Evolutionary conservation across 2,329 filamentous ascomycete genomes (phyloP).

Genomic region (Ophiostoma sp.): DNA sequence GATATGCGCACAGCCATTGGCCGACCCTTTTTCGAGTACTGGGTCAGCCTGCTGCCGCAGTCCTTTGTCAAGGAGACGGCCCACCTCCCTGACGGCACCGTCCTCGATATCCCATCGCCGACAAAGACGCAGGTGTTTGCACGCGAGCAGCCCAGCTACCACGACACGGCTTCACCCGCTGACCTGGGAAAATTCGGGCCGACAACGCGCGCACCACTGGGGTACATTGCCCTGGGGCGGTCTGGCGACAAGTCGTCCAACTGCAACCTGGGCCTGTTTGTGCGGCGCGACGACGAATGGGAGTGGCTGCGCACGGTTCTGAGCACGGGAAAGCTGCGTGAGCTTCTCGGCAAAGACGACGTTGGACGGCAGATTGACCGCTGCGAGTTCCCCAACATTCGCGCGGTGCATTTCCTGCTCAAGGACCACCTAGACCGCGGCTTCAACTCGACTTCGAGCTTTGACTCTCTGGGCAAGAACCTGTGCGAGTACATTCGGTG

Average conservation of each 20-base stretch:
- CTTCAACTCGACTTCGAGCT: conserved; percentile 24
- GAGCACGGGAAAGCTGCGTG: conserved; percentile 37
- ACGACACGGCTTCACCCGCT: conserved; percentile 24
- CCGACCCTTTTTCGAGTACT: conserved; percentile 29
- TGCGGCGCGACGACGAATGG: conserved; percentile 41
- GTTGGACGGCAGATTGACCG: conserved; percentile 39
- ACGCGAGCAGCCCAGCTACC: conserved; percentile 23
- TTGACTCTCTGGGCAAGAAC: conserved; percentile 24
- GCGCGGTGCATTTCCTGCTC: conserved; percentile 28
- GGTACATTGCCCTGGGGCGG: conserved; percentile 35
- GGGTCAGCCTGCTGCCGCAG: conserved; percentile 29
- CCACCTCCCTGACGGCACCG: conserved; percentile 24
- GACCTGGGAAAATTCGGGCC: conserved; percentile 26
- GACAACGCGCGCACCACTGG: conserved; percentile 29
- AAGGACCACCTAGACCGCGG: conserved; percentile 35
- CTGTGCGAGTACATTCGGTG: conserved; percentile 32
- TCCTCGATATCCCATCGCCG: conserved; percentile 29
- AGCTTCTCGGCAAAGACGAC: conserved; percentile 38
- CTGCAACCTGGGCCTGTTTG: conserved; percentile 45
- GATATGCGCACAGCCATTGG: conserved; percentile 27
- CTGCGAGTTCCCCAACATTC: conserved; percentile 42
- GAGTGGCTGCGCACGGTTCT: conserved; percentile 42
- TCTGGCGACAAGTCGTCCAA: conserved; percentile 43
- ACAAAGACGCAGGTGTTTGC: conserved; percentile 27
- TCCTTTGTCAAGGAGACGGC: conserved; percentile 28